Evolutionary conservation across 495 filamentous ascomycete genomes (phyloP).

Genomic region (Aspergillus biplanus): DNA sequence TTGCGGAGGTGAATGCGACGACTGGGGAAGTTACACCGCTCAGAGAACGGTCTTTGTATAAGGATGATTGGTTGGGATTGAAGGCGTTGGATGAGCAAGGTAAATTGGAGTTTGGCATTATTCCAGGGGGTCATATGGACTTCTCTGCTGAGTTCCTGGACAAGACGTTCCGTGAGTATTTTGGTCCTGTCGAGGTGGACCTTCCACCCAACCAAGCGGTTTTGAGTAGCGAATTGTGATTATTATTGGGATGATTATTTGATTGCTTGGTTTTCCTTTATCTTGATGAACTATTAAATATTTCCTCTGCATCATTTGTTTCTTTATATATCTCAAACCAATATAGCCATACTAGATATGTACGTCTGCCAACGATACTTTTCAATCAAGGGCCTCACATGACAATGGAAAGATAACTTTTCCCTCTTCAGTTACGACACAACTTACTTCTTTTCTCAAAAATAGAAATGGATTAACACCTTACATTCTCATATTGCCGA

Average conservation of each 20-base stretch:
- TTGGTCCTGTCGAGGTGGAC: conserved; percentile 45
- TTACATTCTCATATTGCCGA: neutral
- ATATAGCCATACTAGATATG: no score
- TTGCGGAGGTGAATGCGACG: conserved; percentile 80
- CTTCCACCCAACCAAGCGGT: conserved; percentile 20
- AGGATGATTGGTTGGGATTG: conserved; percentile 94
- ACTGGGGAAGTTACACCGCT: conserved; percentile 64
- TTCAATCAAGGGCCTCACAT: no score
- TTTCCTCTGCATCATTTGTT: no score
- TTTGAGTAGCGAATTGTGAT: conserved; percentile 9
- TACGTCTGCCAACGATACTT: no score
- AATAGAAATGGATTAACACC: neutral
- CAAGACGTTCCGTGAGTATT: conserved; percentile 73
- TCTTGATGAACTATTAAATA: no score
- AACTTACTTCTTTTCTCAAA: no score
- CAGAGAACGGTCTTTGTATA: conserved; percentile 74
- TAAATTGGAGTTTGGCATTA: conserved; percentile 70
- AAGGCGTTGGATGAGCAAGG: conserved; percentile 78
- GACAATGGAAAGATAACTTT: no score
- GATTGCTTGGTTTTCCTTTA: no score
- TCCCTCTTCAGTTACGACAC: no score
- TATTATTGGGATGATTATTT: neutral
- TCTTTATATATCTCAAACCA: no score
- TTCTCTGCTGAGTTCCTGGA: conserved; percentile 68
- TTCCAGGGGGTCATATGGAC: conserved; percentile 82